Conservation (phyloP, 1,284 basidiomycete genomes). For the Stereum hirsutum region DNA sequence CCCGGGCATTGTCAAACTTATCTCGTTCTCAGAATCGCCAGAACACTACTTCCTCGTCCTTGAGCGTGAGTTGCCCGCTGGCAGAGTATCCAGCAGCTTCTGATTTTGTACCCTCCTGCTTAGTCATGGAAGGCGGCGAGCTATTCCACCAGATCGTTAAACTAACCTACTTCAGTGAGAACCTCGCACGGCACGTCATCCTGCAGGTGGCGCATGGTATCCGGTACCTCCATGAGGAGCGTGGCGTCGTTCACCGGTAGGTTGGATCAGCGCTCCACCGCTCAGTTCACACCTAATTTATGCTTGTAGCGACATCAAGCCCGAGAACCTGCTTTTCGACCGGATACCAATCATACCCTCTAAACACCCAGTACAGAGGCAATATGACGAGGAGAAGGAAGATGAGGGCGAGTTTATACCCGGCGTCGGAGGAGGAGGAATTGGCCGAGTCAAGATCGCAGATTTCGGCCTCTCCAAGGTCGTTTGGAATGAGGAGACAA, state of each 20-base stretch:
- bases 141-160: conserved; percentile 99
- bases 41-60: conserved; percentile 95
- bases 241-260: conserved; percentile 89
- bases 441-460: conserved; percentile 97
- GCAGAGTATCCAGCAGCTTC: conserved; percentile 2
- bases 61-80: conserved; percentile 57
- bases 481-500: conserved; percentile 98
- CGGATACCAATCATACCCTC: conserved; percentile 91
- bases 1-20: conserved; percentile 82
- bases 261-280: background rate
- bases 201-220: conserved; percentile 96
- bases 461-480: conserved; percentile 98
- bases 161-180: conserved; percentile 97
- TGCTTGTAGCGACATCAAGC: conserved; percentile 82
- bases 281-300: background rate
- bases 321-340: conserved; percentile 95
- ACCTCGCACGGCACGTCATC: conserved; percentile 92
- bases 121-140: conserved; percentile 96
- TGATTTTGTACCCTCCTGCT: background rate
- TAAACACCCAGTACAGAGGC: conserved; percentile 65
- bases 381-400: conserved; percentile 98
- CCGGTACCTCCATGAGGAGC: conserved; percentile 94
- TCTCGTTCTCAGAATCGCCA: conserved; percentile 83
- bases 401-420: conserved; percentile 96
- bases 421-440: conserved; percentile 92